Evolutionary conservation across 2,329 filamentous ascomycete species (phyloP).

Genomic region (Claviceps humidiphila): DNA sequence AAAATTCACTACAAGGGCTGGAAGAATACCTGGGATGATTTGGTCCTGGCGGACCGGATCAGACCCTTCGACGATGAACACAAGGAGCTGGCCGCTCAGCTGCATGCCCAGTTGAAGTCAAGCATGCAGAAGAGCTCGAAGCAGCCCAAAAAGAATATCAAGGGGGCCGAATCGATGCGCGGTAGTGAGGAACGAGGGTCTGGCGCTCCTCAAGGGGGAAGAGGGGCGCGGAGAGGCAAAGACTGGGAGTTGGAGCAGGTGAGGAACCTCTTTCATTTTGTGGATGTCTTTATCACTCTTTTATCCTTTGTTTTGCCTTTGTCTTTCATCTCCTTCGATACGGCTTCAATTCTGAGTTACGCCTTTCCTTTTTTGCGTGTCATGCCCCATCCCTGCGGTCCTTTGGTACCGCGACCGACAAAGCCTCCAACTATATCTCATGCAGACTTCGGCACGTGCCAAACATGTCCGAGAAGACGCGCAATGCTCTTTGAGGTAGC

Average conservation of each 20-base stretch:
- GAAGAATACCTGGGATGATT: slow-evolving; percentile 99
- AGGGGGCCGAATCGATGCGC: slow-evolving; percentile 38
- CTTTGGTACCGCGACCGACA: no score
- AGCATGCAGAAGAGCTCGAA: slow-evolving; percentile 41
- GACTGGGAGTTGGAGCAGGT: slow-evolving; percentile 78
- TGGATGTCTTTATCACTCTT: slow-evolving; percentile 2
- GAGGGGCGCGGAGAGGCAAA: slow-evolving; percentile 60
- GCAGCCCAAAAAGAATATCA: slow-evolving; percentile 34
- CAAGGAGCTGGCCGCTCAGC: slow-evolving; percentile 68
- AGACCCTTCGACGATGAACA: slow-evolving; percentile 93
- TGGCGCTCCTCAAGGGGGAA: slow-evolving; percentile 43
- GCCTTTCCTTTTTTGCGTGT: no score
- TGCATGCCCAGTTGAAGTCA: slow-evolving; percentile 54
- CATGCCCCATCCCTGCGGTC: no score
- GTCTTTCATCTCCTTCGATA: no score
- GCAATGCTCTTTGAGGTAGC: background rate
- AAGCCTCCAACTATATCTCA: no score
- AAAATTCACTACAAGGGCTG: slow-evolving; percentile 98
- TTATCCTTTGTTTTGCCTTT: background rate
- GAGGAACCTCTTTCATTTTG: slow-evolving; percentile 18
- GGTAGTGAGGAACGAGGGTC: slow-evolving; percentile 68
- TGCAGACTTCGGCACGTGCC: no score
- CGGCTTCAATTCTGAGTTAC: no score
- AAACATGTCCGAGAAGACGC: background rate
- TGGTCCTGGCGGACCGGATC: slow-evolving; percentile 87